Evolutionary conservation across 331 rosid genomes (phyloP).

Genomic region (Pyracantha coccinea): DNA sequence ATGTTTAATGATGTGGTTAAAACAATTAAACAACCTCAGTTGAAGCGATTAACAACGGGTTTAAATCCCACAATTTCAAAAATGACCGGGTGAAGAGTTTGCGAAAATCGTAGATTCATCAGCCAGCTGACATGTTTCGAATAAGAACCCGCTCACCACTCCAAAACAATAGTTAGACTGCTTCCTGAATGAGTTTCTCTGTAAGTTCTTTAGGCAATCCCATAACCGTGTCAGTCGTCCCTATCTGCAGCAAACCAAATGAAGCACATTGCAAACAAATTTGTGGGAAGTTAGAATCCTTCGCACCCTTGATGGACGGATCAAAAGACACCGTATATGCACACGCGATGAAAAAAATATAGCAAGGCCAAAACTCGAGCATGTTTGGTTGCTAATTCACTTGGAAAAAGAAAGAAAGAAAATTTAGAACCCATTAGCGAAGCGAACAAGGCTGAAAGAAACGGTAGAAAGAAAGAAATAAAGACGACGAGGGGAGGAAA

Average conservation of each 20-base stretch:
- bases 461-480: too few relatives aligned
- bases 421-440: background rate
- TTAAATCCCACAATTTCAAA: background rate
- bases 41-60: background rate
- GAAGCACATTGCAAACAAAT: background rate
- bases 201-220: conserved; percentile 85
- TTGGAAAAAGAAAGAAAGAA: background rate
- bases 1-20: background rate
- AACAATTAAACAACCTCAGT: background rate
- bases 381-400: background rate
- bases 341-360: background rate
- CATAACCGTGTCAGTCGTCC: conserved; percentile 83
- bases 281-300: background rate
- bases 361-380: background rate
- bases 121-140: background rate
- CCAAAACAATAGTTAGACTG: conserved; percentile 31
- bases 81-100: background rate
- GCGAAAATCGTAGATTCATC: background rate
- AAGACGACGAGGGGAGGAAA: too few relatives aligned
- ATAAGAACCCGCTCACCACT: background rate
- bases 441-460: background rate
- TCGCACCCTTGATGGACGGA: background rate
- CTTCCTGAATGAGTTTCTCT: conserved; percentile 62
- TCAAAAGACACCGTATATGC: background rate
- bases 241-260: conserved; percentile 43